These are phyloP conservation scores for Rhizopogon vulgaris DNA, from an alignment of 768 basidiomycete genomes.

Conservation along the genomic window DNA sequence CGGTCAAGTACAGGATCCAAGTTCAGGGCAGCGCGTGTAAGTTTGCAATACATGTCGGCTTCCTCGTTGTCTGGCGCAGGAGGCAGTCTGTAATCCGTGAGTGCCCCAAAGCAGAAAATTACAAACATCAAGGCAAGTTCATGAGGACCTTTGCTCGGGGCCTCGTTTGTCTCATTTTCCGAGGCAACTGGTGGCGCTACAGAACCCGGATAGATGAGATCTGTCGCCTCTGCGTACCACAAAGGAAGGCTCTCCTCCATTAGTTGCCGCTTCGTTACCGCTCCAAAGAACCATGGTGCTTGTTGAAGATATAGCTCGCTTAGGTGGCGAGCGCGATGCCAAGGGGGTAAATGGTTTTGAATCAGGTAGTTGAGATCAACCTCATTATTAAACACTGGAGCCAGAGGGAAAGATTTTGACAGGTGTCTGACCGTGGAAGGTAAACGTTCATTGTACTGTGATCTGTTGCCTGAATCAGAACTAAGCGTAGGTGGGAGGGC, in stretches of 20 bases:
- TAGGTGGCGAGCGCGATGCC: slow-evolving; percentile 51
- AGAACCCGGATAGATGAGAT: slow-evolving; percentile 18
- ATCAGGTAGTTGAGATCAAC: slow-evolving; percentile 43
- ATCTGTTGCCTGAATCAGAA: neutral
- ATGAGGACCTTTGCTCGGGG: slow-evolving; percentile 36
- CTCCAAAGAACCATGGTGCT: slow-evolving; percentile 76
- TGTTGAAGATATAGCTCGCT: slow-evolving; percentile 70
- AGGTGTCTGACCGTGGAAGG: slow-evolving; percentile 20
- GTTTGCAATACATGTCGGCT: slow-evolving; percentile 49
- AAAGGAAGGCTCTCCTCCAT: slow-evolving; percentile 60
- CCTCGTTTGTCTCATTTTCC: slow-evolving; percentile 7
- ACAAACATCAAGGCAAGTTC: slow-evolving; percentile 60
- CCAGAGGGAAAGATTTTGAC: slow-evolving; percentile 45
- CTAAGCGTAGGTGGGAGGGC: neutral
- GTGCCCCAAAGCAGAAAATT: slow-evolving; percentile 55
- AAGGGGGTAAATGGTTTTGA: slow-evolving; percentile 48
- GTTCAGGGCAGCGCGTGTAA: slow-evolving; percentile 60
- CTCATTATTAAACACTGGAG: slow-evolving; percentile 28
- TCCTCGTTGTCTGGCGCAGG: slow-evolving; percentile 46
- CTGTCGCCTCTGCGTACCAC: slow-evolving; percentile 52
- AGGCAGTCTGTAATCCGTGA: slow-evolving; percentile 49
- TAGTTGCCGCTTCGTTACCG: slow-evolving; percentile 57
- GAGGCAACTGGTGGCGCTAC: slow-evolving; percentile 13
- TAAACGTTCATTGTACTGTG: slow-evolving; percentile 7
- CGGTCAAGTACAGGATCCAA: slow-evolving; percentile 65